phyloP scores from a whole-genome alignment of 495 filamentous ascomycete genomes.

The Aspergillus sclerotiicarbonarius region DNA sequence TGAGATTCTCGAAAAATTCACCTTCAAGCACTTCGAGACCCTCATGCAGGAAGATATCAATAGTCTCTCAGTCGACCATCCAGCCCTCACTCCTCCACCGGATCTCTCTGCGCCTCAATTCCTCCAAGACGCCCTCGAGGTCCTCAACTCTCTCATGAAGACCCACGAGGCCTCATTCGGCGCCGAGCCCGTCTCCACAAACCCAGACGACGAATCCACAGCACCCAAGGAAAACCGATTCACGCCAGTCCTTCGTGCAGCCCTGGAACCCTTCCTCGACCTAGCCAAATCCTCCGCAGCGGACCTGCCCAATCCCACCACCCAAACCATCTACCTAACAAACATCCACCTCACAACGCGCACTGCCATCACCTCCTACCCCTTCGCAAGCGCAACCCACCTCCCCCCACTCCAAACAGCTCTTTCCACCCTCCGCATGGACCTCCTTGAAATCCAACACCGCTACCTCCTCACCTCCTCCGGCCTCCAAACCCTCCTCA shows the following conservation, averaged over 20 bases:
- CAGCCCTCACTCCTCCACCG: slow-evolving; percentile 44
- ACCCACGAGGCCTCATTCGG: slow-evolving; percentile 80
- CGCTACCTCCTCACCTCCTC: slow-evolving; percentile 70
- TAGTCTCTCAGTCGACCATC: slow-evolving; percentile 67
- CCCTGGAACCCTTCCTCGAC: slow-evolving; percentile 82
- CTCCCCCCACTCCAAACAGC: slow-evolving; percentile 30
- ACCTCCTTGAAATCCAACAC: slow-evolving; percentile 46
- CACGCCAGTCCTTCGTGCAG: slow-evolving; percentile 71
- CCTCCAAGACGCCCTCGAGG: slow-evolving; percentile 74
- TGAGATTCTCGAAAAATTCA: slow-evolving; percentile 66
- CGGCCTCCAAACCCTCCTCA: slow-evolving; percentile 67
- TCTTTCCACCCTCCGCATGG: slow-evolving; percentile 39
- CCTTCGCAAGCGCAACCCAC: slow-evolving; percentile 46
- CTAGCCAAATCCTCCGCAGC: slow-evolving; percentile 68
- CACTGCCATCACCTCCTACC: slow-evolving; percentile 36
- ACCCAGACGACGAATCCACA: slow-evolving; percentile 8
- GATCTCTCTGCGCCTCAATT: slow-evolving; percentile 83
- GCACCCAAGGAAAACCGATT: slow-evolving; percentile 47
- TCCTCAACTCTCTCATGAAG: slow-evolving; percentile 71
- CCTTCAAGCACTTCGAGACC: slow-evolving; percentile 76
- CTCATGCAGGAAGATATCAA: slow-evolving; percentile 75
- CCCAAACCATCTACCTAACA: slow-evolving; percentile 70
- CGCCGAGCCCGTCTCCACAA: slow-evolving; percentile 51
- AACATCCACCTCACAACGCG: slow-evolving; percentile 70
- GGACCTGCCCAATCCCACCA: slow-evolving; percentile 53